Base-by-base conservation (phyloP, 2,329 filamentous ascomycete species). In the Cadophora gregata region DNA sequence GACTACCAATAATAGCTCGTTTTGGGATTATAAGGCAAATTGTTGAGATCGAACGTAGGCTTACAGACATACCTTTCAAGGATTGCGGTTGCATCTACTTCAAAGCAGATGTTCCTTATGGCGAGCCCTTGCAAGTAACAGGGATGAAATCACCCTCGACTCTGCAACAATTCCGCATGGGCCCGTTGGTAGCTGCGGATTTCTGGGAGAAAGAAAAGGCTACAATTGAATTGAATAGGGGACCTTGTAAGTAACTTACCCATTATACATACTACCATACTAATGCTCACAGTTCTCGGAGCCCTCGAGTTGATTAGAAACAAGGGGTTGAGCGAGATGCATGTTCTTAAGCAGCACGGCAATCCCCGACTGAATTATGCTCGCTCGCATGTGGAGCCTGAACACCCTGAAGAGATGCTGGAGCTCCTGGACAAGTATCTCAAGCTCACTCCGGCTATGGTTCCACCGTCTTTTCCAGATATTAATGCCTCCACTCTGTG, bases 1-100 rank as follows among this genome's bases (percentile, higher is more conserved):
- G 10, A 12, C 48, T 51, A 51, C 25, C 24, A 27, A 51, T 7
- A 24, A 51, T 51, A 24, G 4, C n/a, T 45, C 74, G 75, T 65
- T 63, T 76, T 1, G 50, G 68, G 59, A 38, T 77, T 42, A 70
- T 75, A 4, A 67, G 36, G 24, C 70, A 75, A 62, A 60, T 78
- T n/a, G 69, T 73, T 47, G 69, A 75, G 2, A 58, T 78, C 4
- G 75, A 78, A 62, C 71, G 72, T 45, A 73, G 51, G 19, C 70
- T 77, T 29, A 65, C 69, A 1, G 64, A 58, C 4, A 66, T 72
- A 47, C 51, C 47, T 16, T 77, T 77, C 63, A 27, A 60, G 36
- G 72, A 56, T 59, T 71, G 76, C 58, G 74, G 75, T 25, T 70
- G 62, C 58, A 71, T 71, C 36, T 71, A 70, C 60, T 70, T 66